Evolutionary conservation across 2,329 filamentous ascomycete genomes (phyloP), one percentile per base, ranked within the genome.

Genomic region (Nemania sp.): DNA sequence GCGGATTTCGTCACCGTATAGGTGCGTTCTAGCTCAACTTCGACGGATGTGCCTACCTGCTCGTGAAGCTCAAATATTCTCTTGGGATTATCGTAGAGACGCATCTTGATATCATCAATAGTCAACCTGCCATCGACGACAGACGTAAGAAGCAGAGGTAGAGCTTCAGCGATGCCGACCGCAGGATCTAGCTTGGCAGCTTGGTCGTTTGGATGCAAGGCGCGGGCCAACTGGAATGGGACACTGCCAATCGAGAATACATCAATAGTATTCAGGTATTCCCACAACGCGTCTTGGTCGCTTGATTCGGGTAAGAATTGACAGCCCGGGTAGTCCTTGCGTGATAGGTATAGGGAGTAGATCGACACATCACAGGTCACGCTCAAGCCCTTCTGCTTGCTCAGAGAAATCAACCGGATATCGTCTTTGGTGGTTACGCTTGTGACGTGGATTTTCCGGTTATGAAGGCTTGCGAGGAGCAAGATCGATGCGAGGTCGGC

Each of bases 321-420:
- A 77, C 88, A 92, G 64, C 88, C 84, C 1, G 92, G 90, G 79
- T 86, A 92, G 74, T 94, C 90, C 56, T 88, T 83, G 74, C 89
- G 90, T 4, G 90, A 90, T 26, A 94, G 84, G 83, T 93, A 94
- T 49, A 94, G 84, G 20, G 90, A 88, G 83, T 93, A 94, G 74
- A 94, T 86, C n/a, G 90, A 91, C 51, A 94, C 92, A 78, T 94
- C 92, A 79, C 92, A 94, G 24, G 92, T 94, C 52, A 94, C 91
- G 78, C 90, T 90, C 66, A 94, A 83, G n/a, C 92, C 92, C 83
- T 94, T 94, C 76, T 89, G 86, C 81, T 94, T 94, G 82, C 90
- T 90, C 32, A 94, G 86, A 7, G 91, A 88, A 75, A 94, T 93
- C 59, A 94, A 83, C 70, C 85, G 87, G 75, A 94, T 93, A 73